A percentile compares a stretch with the other conserved stretches of the same genome.
Evolutionary conservation across 1,284 basidiomycete species (phyloP).

Genomic region (Ustilago bromivora): DNA sequence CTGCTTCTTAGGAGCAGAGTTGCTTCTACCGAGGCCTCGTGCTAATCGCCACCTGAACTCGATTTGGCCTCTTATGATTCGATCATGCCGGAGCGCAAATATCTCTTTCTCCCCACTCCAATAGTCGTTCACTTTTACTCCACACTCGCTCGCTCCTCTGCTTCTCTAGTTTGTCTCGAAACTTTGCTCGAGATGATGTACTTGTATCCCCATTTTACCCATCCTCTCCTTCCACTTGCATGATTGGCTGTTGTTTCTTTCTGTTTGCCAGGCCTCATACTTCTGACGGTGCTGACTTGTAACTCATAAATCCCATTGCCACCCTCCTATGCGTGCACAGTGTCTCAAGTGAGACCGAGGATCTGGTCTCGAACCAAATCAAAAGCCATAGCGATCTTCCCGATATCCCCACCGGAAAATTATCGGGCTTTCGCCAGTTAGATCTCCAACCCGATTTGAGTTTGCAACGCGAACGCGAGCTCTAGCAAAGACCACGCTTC

Average conservation of each 20-base stretch:
- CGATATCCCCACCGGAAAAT: not conserved
- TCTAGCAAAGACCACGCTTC: not conserved
- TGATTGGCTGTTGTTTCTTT: not conserved
- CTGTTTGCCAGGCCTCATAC: slow-evolving; percentile 10
- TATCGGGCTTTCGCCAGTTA: not conserved
- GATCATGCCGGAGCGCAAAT: not conserved
- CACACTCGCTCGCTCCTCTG: not conserved
- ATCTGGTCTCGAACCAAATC: not conserved
- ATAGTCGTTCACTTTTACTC: not conserved
- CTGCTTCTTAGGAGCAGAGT: slow-evolving; percentile 21
- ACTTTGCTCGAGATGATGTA: slow-evolving; percentile 18
- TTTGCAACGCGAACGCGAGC: slow-evolving; percentile 29
- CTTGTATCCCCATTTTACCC: slow-evolving; percentile 17
- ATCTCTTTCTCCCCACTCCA: not conserved
- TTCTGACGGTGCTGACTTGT: slow-evolving; percentile 11
- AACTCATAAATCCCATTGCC: slow-evolving; percentile 21
- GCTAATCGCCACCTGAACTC: slow-evolving; percentile 8
- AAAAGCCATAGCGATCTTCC: not conserved
- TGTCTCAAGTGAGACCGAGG: not conserved
- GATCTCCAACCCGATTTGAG: not conserved
- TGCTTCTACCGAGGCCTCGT: slow-evolving; percentile 28
- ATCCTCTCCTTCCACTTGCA: slow-evolving; percentile 7
- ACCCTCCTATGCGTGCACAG: not conserved
- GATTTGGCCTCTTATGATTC: not conserved
- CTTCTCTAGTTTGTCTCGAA: not conserved